These are phyloP conservation scores for Colletotrichum chlorophyti DNA, from an alignment of 2,329 filamentous ascomycete species.

Conservation along the genomic window DNA sequence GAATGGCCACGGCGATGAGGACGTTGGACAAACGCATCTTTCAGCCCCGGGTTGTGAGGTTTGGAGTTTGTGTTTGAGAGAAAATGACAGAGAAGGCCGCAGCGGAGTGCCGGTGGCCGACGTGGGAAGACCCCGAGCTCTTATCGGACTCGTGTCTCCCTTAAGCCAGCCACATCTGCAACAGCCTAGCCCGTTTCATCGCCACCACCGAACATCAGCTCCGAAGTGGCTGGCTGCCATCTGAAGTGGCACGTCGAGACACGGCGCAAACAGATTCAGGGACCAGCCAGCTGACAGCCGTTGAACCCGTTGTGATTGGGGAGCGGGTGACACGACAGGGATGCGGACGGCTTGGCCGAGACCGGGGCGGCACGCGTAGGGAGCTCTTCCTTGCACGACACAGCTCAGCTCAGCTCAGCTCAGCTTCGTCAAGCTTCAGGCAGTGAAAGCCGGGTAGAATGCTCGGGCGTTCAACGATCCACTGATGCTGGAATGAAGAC, in stretches of 20 bases:
- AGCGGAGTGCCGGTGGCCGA: background rate
- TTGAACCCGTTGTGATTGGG: slow-evolving; percentile 17
- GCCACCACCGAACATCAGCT: background rate
- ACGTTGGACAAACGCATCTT: slow-evolving; percentile 10
- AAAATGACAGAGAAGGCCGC: background rate
- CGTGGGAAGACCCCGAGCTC: background rate
- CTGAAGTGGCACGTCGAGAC: slow-evolving; percentile 11
- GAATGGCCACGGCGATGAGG: slow-evolving; percentile 1
- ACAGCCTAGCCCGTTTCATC: slow-evolving; percentile 18
- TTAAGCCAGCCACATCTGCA: background rate
- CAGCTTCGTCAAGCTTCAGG: background rate
- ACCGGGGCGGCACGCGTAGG: background rate
- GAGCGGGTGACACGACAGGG: background rate
- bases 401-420: background rate
- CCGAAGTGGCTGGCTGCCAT: slow-evolving; percentile 9
- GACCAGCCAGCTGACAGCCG: slow-evolving; percentile 6
- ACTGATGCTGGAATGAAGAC: no score
- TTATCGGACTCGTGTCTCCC: slow-evolving; percentile 4
- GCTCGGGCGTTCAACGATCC: background rate
- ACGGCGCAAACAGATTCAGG: slow-evolving; percentile 1
- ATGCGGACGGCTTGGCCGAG: background rate
- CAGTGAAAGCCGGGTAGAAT: background rate
- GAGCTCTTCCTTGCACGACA: no score
- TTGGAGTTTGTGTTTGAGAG: background rate
- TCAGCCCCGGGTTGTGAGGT: background rate